Conservation (phyloP, 805 yeast species). For the Yarrowia yakushimensis region DNA sequence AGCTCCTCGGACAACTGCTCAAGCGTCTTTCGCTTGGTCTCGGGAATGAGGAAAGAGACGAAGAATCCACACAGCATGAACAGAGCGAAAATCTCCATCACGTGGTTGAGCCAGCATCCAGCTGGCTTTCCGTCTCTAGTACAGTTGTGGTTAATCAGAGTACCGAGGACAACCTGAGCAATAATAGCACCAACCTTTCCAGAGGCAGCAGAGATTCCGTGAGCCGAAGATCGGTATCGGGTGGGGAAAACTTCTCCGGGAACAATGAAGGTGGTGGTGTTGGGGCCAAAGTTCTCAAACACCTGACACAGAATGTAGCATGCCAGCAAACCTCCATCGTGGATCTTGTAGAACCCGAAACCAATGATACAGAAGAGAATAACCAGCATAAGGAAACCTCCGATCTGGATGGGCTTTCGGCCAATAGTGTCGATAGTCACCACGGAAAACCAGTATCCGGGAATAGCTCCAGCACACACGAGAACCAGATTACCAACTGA, state of each 20-base stretch:
- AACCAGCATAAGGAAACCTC: constrained; percentile 56
- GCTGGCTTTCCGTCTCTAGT: constrained; percentile 42
- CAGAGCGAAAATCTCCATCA: constrained; percentile 91
- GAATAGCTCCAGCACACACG: constrained; percentile 84
- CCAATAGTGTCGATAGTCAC: constrained; percentile 55
- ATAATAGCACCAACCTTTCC: constrained; percentile 65
- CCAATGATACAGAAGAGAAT: constrained; percentile 54
- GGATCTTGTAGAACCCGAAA: constrained; percentile 46
- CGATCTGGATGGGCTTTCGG: constrained; percentile 54
- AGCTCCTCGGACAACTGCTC: constrained; percentile 77
- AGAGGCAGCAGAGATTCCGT: constrained; percentile 60
- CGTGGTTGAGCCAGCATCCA: constrained; percentile 85
- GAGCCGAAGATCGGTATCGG: constrained; percentile 61
- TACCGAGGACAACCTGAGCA: constrained; percentile 47
- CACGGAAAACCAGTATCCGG: constrained; percentile 59
- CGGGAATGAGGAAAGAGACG: constrained; percentile 69
- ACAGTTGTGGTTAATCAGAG: constrained; percentile 76
- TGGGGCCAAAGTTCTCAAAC: constrained; percentile 67
- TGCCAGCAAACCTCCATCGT: constrained; percentile 43
- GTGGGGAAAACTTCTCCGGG: constrained; percentile 69
- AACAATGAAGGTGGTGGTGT: constrained; percentile 58
- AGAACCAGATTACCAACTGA: constrained; percentile 85
- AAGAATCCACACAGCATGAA: constrained; percentile 80
- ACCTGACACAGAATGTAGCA: constrained; percentile 58
- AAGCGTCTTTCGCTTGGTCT: constrained; percentile 86